Evolutionary conservation across 2,329 filamentous ascomycete genomes (phyloP).

Genomic region (Dothidotthia symphoricarpi): DNA sequence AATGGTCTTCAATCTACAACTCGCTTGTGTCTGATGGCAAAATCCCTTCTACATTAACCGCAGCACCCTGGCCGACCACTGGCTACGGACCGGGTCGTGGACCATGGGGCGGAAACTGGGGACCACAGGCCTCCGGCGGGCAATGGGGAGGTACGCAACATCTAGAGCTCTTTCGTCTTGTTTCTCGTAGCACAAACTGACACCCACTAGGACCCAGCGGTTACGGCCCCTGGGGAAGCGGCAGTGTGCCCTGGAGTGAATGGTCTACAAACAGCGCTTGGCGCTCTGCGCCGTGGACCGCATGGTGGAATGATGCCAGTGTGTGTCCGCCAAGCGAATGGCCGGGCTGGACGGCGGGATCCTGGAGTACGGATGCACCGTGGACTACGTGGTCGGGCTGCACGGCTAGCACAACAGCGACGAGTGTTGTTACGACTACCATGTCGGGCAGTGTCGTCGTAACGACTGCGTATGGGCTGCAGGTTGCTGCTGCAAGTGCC

Average conservation of each 20-base stretch:
- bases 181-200: slow-evolving; percentile 1
- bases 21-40: slow-evolving; percentile 26
- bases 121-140: slow-evolving; percentile 8
- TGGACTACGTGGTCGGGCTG: slow-evolving; percentile 40
- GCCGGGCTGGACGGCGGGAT: slow-evolving; percentile 40
- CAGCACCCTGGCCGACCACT: slow-evolving; percentile 22
- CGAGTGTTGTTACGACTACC: slow-evolving; percentile 30
- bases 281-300: slow-evolving; percentile 35
- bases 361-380: slow-evolving; percentile 36
- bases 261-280: slow-evolving; percentile 31
- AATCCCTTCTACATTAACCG: slow-evolving; percentile 28
- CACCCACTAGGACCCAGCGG: slow-evolving; percentile 16
- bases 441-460: slow-evolving; percentile 22
- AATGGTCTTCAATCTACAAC: slow-evolving; percentile 27
- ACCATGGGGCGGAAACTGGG: slow-evolving; percentile 16
- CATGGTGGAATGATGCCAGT: slow-evolving; percentile 33
- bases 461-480: slow-evolving; percentile 31
- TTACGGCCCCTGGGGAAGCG: slow-evolving; percentile 28
- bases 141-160: slow-evolving; percentile 22
- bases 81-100: slow-evolving; percentile 23
- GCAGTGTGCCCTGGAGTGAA: slow-evolving; percentile 28
- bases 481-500: slow-evolving; percentile 31
- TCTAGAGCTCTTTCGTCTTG: background rate
- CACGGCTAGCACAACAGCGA: slow-evolving; percentile 33
- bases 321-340: slow-evolving; percentile 36